Evolutionary conservation across 2,329 filamentous ascomycete species (phyloP), one percentile per base, ranked within the genome.

Genomic region (Elsinoe arachidis): DNA sequence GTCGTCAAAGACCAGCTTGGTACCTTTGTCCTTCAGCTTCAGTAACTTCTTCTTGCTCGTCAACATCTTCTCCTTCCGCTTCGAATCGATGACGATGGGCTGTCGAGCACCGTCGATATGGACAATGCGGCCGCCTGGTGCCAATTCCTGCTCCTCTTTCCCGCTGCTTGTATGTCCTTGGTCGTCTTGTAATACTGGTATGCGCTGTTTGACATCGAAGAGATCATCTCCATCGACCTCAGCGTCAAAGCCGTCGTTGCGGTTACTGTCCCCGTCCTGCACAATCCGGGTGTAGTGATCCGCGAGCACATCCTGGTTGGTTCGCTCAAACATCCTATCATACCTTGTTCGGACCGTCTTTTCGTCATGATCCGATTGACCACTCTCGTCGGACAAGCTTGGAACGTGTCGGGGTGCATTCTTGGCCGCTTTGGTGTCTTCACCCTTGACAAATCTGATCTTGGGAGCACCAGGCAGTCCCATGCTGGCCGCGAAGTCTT

Each of bases 261-360:
- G 61, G 59, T 78, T 70, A 5, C 73, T 71, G 2, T 72, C 67
- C 21, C 72, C 73, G 39, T 76, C 74, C 53, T 80, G 83, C 60
- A 97, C 84, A 61, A 99, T 80, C 67, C 92, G 96, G 59, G 84
- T 83, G 76, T 96, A 97, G 73, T 99, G 93, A 57, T 86, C 84
- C n/a, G 92, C 91, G 62, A 99, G 74, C 33, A 99, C 88, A 68
- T 96, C 91, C 72, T 97, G 92, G 72, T 99, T 99, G 65, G 87
- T 88, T 60, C 93, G 81, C 76, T 96, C 92, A 72, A 97, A 96
- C 93, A 99, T 97, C 64, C 90, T 86, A 72, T 99, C 90, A 70
- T 95, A 95, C 72, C 96, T 97, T 33, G 95, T 99, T 61, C 90
- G 83, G 15, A 96, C 88, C 58, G 74, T 75, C 23, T 66, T 69